Percentiles rank a stretch among this genome's conserved stretches.
Conservation (phyloP, 208 protist species). For the Porcisia deanei region DNA sequence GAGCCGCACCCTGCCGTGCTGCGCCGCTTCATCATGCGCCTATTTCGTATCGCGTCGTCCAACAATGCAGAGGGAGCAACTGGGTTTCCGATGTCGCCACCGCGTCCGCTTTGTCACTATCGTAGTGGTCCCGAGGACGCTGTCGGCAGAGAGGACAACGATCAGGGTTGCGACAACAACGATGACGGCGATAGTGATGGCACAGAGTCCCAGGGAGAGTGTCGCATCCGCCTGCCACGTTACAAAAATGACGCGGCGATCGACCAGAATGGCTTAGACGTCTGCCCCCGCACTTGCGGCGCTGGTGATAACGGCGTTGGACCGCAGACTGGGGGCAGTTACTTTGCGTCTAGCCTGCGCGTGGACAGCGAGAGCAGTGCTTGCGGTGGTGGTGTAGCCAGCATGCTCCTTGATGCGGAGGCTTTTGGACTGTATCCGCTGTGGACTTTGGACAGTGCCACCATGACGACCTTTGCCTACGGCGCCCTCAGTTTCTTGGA, state of each 20-base stretch:
- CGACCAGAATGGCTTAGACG: not conserved
- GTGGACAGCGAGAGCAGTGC: not conserved
- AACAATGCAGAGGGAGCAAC: conserved; percentile 1
- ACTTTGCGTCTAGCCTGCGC: not conserved
- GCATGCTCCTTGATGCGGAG: conserved; percentile 36
- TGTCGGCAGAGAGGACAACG: not conserved
- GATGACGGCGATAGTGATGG: not conserved
- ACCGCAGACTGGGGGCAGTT: not conserved
- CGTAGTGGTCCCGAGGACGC: not conserved
- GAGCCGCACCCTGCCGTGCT: conserved; percentile 32
- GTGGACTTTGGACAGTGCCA: conserved; percentile 55
- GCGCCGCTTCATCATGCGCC: conserved; percentile 33
- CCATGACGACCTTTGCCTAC: conserved; percentile 67
- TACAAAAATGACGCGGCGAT: conserved; percentile 8
- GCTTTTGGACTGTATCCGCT: conserved; percentile 48
- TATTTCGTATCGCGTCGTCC: conserved; percentile 31
- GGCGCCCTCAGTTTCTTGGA: conserved; percentile 67
- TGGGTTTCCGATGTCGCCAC: conserved; percentile 6
- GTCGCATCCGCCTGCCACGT: not conserved
- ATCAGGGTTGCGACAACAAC: not conserved
- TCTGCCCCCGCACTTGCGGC: not conserved
- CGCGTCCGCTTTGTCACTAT: conserved; percentile 4
- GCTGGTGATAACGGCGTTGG: not conserved
- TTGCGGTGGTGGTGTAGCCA: conserved; percentile 1
- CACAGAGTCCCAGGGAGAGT: not conserved